phyloP scores from a whole-genome alignment of 345 rosid genomes.

The Viola odorata region DNA sequence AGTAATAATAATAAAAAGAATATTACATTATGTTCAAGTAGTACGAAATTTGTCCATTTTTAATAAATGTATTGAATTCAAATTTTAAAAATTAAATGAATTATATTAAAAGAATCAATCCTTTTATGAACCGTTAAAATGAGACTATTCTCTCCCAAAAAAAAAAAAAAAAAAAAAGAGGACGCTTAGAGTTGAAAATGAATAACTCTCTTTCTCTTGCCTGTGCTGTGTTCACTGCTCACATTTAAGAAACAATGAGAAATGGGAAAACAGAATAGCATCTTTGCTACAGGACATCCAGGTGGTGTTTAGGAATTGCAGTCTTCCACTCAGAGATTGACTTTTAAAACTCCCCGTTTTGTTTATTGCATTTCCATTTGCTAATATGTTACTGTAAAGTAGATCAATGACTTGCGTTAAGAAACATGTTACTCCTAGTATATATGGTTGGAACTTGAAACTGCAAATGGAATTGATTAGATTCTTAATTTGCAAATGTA shows the following conservation, averaged over 20 bases:
- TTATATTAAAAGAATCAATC: too few species aligned
- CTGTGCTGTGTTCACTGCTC: too few species aligned
- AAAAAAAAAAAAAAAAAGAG: conserved; percentile 17
- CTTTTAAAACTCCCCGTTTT: conserved; percentile 16
- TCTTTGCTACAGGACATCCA: conserved; percentile 58
- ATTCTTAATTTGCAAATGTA: not conserved
- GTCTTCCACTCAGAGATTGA: conserved; percentile 41
- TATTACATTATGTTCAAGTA: too few species aligned
- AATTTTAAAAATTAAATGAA: too few species aligned
- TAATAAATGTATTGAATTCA: too few species aligned
- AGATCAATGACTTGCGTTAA: not conserved
- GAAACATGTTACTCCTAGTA: not conserved
- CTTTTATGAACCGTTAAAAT: too few species aligned
- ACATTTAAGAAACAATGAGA: conserved; percentile 23
- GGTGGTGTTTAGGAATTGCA: conserved; percentile 32
- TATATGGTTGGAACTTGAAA: too few species aligned
- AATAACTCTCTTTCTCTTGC: not conserved
- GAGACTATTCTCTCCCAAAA: too few species aligned
- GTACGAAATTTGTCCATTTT: too few species aligned
- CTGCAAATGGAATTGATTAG: too few species aligned
- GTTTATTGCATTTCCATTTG: not conserved
- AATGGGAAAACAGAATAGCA: conserved; percentile 36
- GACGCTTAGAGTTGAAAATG: conserved; percentile 11
- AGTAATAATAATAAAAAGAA: too few species aligned
- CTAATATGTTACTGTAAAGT: not conserved